Evolutionary conservation across 1,284 basidiomycete genomes (phyloP), one percentile per base, ranked within the genome.

Genomic region (Tremellales sp.): DNA sequence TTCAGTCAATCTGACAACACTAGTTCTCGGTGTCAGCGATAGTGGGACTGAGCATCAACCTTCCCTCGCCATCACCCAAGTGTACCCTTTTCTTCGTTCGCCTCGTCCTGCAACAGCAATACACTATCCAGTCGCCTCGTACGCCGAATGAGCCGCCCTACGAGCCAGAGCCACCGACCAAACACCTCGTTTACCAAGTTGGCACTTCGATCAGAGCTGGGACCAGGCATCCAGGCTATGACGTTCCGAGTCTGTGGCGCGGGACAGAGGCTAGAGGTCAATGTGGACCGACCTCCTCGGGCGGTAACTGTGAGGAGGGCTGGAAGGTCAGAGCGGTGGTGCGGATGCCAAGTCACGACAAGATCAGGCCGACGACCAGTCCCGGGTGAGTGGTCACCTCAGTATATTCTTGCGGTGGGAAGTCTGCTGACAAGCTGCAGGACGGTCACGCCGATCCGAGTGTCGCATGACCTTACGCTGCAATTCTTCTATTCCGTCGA

Each of bases 401-500:
- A n/a, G n/a, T n/a, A n/a, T n/a, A n/a, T n/a, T n/a, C n/a, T n/a
- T n/a, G n/a, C n/a, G 23, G 43, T 40, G 10, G 21, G 29, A 12
- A 26, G 43, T 29, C 33, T 8, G 37, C 44, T 22, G 22, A 29
- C 19, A 40, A 26, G 19, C 24, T 42, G 10, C 42, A 71, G 68
- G 1, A 68, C 68, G 5, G 65, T 70, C 44, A 72, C 72, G 10
- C 72, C 72, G 0, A 67, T 74, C 24, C 51, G 61, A n/a, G 70
- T 74, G 3, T 48, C 49, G 1, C 72, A 74, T 49, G 55, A 67
- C 19, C 45, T 73, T 21, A 46, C 62, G 3, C 49, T 73, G 10
- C 68, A 74, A 39, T 60, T 72, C n/a, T 72, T 66, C 54, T 74
- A 70, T 52, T 67, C 66, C 2, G 54, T 74, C 2, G 61, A 65